These are phyloP conservation scores for Floccularia luteovirens DNA, from an alignment of 768 basidiomycete species.

Conservation along the genomic window DNA sequence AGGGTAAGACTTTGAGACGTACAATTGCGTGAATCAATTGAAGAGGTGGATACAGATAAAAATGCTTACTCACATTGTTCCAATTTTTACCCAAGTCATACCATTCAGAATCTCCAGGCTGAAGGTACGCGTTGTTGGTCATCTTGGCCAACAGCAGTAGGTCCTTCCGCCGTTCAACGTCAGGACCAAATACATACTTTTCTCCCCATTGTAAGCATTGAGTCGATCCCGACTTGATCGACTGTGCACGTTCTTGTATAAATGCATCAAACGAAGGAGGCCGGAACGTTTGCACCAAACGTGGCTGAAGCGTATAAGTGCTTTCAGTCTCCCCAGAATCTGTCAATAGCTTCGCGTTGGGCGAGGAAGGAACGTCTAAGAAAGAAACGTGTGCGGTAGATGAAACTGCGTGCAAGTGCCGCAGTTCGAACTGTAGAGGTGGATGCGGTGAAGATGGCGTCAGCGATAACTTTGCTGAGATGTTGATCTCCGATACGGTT, in stretches of 20 bases:
- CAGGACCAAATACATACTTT: constrained; percentile 52
- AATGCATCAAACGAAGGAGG: not conserved
- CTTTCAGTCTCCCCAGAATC: constrained; percentile 10
- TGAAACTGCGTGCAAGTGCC: constrained; percentile 55
- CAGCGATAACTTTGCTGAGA: constrained; percentile 6
- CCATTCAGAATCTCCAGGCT: constrained; percentile 47
- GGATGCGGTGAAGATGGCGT: constrained; percentile 5
- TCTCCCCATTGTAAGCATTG: constrained; percentile 48
- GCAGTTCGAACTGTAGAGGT: constrained; percentile 42
- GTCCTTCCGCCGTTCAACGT: constrained; percentile 58
- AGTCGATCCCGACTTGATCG: not conserved
- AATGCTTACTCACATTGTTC: constrained; percentile 39
- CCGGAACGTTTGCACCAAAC: constrained; percentile 22
- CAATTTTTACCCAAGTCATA: constrained; percentile 53
- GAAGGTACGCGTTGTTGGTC: constrained; percentile 69
- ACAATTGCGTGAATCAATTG: too few species aligned
- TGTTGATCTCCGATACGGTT: constrained; percentile 5
- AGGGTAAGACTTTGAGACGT: constrained; percentile 75
- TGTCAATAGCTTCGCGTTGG: not conserved
- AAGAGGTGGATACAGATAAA: too few species aligned
- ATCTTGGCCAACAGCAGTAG: constrained; percentile 77
- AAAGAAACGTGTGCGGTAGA: constrained; percentile 43
- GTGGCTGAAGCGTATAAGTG: constrained; percentile 30
- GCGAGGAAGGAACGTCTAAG: constrained; percentile 30
- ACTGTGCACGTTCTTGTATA: not conserved